Percentiles rank a stretch among this genome's conserved stretches.
Evolutionary conservation across 495 filamentous ascomycete species (phyloP).

Genomic region (Neurospora intermedia): DNA sequence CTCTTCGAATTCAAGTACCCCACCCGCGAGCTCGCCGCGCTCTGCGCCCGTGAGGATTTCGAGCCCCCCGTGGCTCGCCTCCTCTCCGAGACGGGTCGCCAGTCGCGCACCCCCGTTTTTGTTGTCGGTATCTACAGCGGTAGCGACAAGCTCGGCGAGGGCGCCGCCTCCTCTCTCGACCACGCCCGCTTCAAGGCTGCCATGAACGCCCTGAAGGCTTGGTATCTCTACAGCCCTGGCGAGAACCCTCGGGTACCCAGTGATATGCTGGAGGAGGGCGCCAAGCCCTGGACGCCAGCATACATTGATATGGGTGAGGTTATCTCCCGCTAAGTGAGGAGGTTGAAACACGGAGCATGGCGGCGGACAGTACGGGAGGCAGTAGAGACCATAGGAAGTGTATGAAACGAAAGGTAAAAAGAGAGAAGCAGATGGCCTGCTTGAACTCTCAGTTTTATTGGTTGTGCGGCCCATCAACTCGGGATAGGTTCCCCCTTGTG

Average conservation of each 20-base stretch:
- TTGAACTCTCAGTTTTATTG: not conserved
- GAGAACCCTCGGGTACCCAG: conserved; percentile 61
- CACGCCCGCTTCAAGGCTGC: conserved; percentile 69
- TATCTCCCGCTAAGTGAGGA: conserved; percentile 34
- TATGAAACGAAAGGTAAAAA: not conserved
- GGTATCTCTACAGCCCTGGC: conserved; percentile 88
- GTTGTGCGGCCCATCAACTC: not conserved
- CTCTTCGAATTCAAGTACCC: conserved; percentile 80
- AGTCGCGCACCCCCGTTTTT: conserved; percentile 74
- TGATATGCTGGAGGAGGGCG: conserved; percentile 55
- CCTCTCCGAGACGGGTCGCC: conserved; percentile 76
- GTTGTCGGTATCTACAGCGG: conserved; percentile 92
- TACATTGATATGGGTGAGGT: conserved; percentile 88
- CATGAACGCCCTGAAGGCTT: conserved; percentile 74
- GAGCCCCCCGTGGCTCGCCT: conserved; percentile 78
- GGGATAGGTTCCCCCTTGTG: not conserved
- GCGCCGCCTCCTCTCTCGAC: conserved; percentile 58
- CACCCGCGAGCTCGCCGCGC: conserved; percentile 61
- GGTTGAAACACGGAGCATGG: not conserved
- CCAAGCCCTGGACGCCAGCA: conserved; percentile 58
- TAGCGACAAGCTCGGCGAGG: conserved; percentile 81
- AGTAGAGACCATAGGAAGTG: not conserved
- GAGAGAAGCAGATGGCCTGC: not conserved
- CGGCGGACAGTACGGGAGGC: not conserved
- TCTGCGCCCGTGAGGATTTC: conserved; percentile 85